Evolutionary conservation across 1,284 basidiomycete species (phyloP).

Genomic region (Cystobasidiaceae sp.): DNA sequence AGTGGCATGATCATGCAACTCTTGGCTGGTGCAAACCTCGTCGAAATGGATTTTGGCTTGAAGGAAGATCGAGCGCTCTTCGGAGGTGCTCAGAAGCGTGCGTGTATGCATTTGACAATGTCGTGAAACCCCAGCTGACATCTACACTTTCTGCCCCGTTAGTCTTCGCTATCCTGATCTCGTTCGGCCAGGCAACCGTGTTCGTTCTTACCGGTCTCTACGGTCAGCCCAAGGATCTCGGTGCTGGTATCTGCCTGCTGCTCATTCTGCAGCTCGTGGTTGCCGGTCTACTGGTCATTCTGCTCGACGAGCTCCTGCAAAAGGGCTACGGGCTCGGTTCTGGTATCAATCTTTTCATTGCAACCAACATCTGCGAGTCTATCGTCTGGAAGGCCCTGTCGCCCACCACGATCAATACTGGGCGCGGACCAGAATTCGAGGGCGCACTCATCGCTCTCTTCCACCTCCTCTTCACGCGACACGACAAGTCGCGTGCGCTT

Average conservation of each 20-base stretch:
- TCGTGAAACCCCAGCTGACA: not conserved
- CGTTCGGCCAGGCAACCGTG: constrained; percentile 93
- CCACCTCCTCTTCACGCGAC: constrained; percentile 97
- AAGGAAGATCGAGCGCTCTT: constrained; percentile 97
- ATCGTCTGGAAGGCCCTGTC: constrained; percentile 99
- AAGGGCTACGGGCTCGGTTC: constrained; percentile 98
- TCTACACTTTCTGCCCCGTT: not conserved
- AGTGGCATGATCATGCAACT: constrained; percentile 99
- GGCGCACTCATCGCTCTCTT: constrained; percentile 93
- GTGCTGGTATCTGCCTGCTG: constrained; percentile 89
- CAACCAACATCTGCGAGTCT: constrained; percentile 98
- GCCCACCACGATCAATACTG: constrained; percentile 95
- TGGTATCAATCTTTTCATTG: constrained; percentile 97
- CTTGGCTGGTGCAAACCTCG: constrained; percentile 90
- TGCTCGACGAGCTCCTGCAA: constrained; percentile 96
- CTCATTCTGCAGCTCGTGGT: constrained; percentile 93
- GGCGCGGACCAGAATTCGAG: constrained; percentile 96
- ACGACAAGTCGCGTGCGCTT: constrained; percentile 93
- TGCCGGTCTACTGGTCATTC: constrained; percentile 91
- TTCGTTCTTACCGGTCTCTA: constrained; percentile 97
- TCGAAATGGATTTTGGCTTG: constrained; percentile 94
- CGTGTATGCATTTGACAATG: constrained; percentile 45
- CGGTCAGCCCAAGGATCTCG: constrained; percentile 86
- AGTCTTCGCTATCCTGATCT: constrained; percentile 96
- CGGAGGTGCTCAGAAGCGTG: constrained; percentile 93